Percentiles rank a stretch among this genome's conserved stretches.
Evolutionary conservation across 2,329 filamentous ascomycete genomes (phyloP).

Genomic region (Cordyceps cateniannulata): DNA sequence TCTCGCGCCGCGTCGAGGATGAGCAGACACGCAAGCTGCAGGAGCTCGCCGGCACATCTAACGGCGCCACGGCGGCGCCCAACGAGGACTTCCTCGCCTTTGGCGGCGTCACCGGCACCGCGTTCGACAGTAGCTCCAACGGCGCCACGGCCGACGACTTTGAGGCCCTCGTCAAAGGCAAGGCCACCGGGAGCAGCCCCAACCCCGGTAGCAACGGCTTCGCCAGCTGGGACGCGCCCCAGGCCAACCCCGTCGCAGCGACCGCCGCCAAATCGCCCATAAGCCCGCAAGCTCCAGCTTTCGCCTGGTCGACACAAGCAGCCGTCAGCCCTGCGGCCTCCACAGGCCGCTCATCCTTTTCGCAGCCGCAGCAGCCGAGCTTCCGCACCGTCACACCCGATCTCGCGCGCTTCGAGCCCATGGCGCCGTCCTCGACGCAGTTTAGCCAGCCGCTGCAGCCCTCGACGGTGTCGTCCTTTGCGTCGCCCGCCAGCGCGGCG

Average conservation of each 20-base stretch:
- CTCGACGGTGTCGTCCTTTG: constrained; percentile 21
- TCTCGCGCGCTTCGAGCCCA: constrained; percentile 45
- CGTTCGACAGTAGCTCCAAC: constrained; percentile 44
- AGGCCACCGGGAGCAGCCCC: constrained; percentile 22
- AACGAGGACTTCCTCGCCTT: constrained; percentile 67
- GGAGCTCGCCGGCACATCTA: constrained; percentile 62
- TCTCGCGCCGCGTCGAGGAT: constrained; percentile 75
- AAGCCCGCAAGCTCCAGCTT: constrained; percentile 41
- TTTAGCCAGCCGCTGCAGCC: constrained; percentile 56
- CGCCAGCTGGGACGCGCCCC: constrained; percentile 43
- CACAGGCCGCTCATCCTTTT: not conserved
- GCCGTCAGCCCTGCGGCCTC: constrained; percentile 29
- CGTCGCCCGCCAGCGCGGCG: constrained; percentile 20
- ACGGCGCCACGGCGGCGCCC: constrained; percentile 40
- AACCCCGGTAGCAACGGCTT: constrained; percentile 33
- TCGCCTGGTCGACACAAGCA: constrained; percentile 59
- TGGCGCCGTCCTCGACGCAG: constrained; percentile 55
- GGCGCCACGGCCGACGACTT: constrained; percentile 67
- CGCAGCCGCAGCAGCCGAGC: constrained; percentile 23
- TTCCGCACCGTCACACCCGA: constrained; percentile 56
- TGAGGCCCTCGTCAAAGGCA: constrained; percentile 79
- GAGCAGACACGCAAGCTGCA: constrained; percentile 86
- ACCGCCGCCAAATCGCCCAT: constrained; percentile 27
- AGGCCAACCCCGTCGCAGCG: constrained; percentile 21
- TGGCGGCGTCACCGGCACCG: constrained; percentile 57